Percentiles rank a stretch among this genome's conserved stretches.
phyloP scores from a whole-genome alignment of 1,139 yeast genomes.

The Suhomyces panamericanus region DNA sequence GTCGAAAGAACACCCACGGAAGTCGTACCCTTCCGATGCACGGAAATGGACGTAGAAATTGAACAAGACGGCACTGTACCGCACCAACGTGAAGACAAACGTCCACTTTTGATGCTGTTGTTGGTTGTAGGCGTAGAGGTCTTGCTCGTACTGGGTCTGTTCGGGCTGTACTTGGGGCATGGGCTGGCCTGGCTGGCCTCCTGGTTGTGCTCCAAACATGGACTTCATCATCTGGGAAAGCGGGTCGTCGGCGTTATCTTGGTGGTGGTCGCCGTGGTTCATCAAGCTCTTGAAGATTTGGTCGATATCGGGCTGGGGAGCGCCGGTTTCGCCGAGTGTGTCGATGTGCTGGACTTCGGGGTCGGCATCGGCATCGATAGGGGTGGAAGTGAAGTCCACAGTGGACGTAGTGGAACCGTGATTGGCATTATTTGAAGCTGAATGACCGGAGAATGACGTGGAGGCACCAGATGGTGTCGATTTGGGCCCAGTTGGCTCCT shows the following conservation, averaged over 20 bases:
- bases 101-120: constrained; percentile 38
- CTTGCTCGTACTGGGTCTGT: constrained; percentile 30
- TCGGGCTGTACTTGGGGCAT: constrained; percentile 15
- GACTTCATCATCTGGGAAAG: constrained; percentile 37
- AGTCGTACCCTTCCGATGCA: constrained; percentile 19
- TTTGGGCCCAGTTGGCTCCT: constrained; percentile 9
- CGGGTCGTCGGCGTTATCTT: constrained; percentile 22
- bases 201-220: constrained; percentile 12
- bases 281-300: constrained; percentile 37
- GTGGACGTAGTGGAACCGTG: too few relatives aligned
- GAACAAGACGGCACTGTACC: constrained; percentile 27
- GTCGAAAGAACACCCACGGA: constrained; percentile 33
- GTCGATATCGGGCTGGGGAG: constrained; percentile 28
- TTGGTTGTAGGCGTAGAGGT: constrained; percentile 31
- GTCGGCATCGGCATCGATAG: constrained; percentile 26
- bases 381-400: neutral
- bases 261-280: constrained; percentile 17
- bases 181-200: constrained; percentile 12
- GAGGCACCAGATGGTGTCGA: neutral
- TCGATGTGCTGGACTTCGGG: constrained; percentile 37
- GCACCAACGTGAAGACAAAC: constrained; percentile 33
- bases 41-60: constrained; percentile 41
- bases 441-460: neutral
- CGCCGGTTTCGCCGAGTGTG: constrained; percentile 13
- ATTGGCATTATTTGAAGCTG: too few relatives aligned